Conservation (phyloP, 306 rosid species). For the Vigna radiata region DNA sequence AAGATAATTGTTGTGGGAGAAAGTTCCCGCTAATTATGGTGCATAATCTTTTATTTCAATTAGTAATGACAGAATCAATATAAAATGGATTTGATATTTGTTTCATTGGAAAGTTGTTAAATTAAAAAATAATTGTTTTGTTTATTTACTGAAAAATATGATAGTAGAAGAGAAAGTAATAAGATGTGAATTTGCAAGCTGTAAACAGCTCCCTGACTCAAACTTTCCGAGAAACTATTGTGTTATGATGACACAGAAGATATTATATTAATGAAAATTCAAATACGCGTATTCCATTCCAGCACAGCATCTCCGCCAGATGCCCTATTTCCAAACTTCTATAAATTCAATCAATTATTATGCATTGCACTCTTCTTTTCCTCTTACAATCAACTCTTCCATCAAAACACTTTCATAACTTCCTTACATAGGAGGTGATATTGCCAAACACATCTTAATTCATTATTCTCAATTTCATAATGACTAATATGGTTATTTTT, state of each 20-base stretch:
- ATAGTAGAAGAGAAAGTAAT: neutral
- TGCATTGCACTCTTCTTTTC: neutral
- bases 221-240: neutral
- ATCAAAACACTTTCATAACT: neutral
- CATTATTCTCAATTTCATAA: no score
- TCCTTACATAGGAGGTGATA: neutral
- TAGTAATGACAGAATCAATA: no score
- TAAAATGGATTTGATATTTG: no score
- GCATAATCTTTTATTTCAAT: no score
- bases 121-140: no score
- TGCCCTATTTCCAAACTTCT: slow-evolving; percentile 5
- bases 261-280: neutral
- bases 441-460: slow-evolving; percentile 4
- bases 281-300: slow-evolving; percentile 38
- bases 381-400: neutral
- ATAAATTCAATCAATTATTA: neutral
- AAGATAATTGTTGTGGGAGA: no score
- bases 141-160: no score
- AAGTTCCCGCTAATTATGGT: no score
- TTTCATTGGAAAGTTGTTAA: no score
- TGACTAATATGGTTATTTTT: no score
- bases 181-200: slow-evolving; percentile 43
- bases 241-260: slow-evolving; percentile 8
- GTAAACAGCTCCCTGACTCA: slow-evolving; percentile 38
- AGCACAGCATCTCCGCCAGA: slow-evolving; percentile 22